Evolutionary conservation across 2,329 filamentous ascomycete genomes (phyloP), one percentile per base, ranked within the genome.

Genomic region (Colletotrichum cuscutae): DNA sequence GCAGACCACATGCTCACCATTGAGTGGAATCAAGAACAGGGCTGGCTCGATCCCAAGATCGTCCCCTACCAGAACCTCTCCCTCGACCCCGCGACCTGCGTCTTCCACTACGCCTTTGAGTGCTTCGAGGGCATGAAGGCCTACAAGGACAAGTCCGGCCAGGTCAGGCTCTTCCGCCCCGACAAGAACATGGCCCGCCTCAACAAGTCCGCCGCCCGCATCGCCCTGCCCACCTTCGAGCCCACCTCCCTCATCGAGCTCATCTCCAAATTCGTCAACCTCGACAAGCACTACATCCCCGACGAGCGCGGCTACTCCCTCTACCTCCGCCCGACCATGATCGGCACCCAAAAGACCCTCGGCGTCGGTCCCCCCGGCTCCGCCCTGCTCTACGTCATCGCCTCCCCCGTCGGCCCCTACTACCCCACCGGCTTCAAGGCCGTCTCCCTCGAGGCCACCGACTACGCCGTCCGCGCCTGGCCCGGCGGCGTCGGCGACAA

Each of bases 51-150:
- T 15, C 94, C 96, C 71, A 89, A 90, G 76, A 98, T 99, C 81
- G 92, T 90, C 22, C 97, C 97, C 24, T 98, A 98, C 88, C 95
- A 98, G 85, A 98, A 98, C 85, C 94, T 99, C 78, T 96, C 94
- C 58, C 93, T 99, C 78, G 97, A 98, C 83, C 97, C 97, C 30
- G 95, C 97, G 56, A 97, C 95, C 42, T 98, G 95, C 85, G 97
- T 98, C 75, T 96, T 99, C 86, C 97, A 99, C 89, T 99, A 99
- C 84, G 97, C 95, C 61, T 98, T 98, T 81, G 94, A 97, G 84
- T 97, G 94, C 83, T 99, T 99, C 84, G 97, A 99, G 87, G 97
- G 97, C 77, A 98, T 98, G 95, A 99, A 99, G 88, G 97, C 97
- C 73, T 99, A 99, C 89, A 97, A 96, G 84, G 95, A 97, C 85